These are phyloP conservation scores for Biscutella laevigata DNA, from an alignment of 441 rosid genomes.

Conservation along the genomic window DNA sequence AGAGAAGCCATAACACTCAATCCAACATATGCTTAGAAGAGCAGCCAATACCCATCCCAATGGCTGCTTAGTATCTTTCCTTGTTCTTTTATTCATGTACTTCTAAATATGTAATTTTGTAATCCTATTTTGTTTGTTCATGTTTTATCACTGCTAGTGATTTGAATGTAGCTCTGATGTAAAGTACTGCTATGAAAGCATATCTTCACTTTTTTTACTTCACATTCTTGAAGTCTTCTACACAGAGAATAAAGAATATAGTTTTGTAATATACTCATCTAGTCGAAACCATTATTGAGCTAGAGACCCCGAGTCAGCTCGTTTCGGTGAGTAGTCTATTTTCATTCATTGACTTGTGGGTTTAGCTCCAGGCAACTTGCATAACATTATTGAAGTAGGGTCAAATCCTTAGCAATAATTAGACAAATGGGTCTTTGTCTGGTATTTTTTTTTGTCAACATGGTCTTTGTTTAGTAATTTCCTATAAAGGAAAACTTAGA, in stretches of 20 bases:
- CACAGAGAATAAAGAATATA: background rate
- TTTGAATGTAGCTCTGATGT: slow-evolving; percentile 21
- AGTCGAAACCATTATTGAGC: background rate
- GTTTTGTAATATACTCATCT: background rate
- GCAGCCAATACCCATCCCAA: slow-evolving; percentile 10
- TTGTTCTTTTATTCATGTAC: slow-evolving; percentile 26
- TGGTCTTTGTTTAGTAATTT: slow-evolving; percentile 13
- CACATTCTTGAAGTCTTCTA: background rate
- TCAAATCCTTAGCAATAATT: slow-evolving; percentile 11
- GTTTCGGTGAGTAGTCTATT: slow-evolving; percentile 1
- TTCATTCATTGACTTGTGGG: slow-evolving; percentile 6
- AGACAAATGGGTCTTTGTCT: slow-evolving; percentile 6
- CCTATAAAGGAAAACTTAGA: background rate
- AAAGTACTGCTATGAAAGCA: slow-evolving; percentile 11
- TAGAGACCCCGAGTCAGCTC: background rate
- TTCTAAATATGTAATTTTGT: background rate
- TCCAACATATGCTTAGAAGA: slow-evolving; percentile 50
- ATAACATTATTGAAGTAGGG: slow-evolving; percentile 17
- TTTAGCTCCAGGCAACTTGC: slow-evolving; percentile 10
- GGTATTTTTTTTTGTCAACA: too few relatives aligned
- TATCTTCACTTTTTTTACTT: background rate
- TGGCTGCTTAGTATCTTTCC: slow-evolving; percentile 6
- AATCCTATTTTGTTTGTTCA: slow-evolving; percentile 12
- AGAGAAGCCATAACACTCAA: slow-evolving; percentile 63
- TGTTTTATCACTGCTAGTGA: slow-evolving; percentile 19